Base-by-base conservation (phyloP, 257 asterid genomes). In the Lycium barbarum region DNA sequence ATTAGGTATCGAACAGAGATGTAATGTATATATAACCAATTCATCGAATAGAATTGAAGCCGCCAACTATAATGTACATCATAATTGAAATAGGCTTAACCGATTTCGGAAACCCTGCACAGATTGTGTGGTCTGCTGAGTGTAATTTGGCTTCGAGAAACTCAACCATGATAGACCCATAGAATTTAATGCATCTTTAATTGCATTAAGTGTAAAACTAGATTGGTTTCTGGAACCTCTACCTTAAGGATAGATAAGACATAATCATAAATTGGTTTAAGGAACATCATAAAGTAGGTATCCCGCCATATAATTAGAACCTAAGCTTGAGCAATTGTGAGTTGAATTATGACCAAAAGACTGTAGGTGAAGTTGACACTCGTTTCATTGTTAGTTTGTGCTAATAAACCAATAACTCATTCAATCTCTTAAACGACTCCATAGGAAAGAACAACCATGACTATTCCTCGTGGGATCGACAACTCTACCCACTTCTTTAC, bases 201-300 rank as follows among this genome's bases (percentile, higher is more conserved):
- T 68, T 36, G 51, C 76, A 68, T 68, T 15, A 7, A 68, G 51
- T 68, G 13, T 68, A 68, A 68, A 68, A 68, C 22, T 66, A 66
- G 74, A 66, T 6, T 66, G 5, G 20, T 13, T 66, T 35, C 6
- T 66, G 47, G 74, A 66, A 35, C 74, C 72, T 66, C 47, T 40
- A 68, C 76, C 51, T 65, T 68, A 36, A 36, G 76, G 76, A 68
- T 68, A 35, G 51, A 68, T 68, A 68, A 68, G 76, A 36, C 22
- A 3, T n/a, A 67, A 36, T 36, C 18, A 67, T 35, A 67, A 14
- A 67, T 67, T 67, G 20, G 22, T 35, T 3, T 14, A 67, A 67
- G 76, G 51, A 67, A 36, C 22, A 0, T 47, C 15, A 1, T 35
- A 36, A 67, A 36, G 49, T 67, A 15, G n/a, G 47, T 15, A 15